A percentile compares a stretch with the other conserved stretches of the same genome.
Evolutionary conservation across 78 protist species (phyloP).

Genomic region (Isochrysis galbana): DNA sequence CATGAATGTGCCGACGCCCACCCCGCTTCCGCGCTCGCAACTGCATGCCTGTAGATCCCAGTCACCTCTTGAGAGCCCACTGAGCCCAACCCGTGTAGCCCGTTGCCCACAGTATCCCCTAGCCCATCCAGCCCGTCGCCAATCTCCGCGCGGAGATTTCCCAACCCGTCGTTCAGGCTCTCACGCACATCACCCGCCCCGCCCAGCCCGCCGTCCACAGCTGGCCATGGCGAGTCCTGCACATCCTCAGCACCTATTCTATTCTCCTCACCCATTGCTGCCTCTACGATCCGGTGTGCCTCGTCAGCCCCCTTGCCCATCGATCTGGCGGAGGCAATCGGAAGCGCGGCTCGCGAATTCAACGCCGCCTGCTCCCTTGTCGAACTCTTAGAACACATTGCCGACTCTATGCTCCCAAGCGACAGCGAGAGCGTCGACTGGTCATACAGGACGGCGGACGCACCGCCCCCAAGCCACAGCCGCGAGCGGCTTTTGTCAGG

Average conservation of each 20-base stretch:
- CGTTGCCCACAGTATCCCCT: too few relatives aligned
- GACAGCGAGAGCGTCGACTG: background rate
- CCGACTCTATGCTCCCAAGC: background rate
- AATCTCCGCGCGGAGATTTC: too few relatives aligned
- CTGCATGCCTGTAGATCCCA: background rate
- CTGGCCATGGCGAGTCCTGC: too few relatives aligned
- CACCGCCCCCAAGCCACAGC: background rate
- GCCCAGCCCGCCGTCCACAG: too few relatives aligned
- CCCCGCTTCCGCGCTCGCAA: background rate
- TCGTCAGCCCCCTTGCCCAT: background rate
- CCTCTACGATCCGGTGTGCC: background rate
- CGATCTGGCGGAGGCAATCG: background rate
- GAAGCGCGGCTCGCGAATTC: too few relatives aligned
- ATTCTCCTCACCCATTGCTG: background rate
- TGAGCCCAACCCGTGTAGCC: too few relatives aligned
- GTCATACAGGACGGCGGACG: background rate
- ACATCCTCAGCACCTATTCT: background rate
- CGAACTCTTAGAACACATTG: background rate
- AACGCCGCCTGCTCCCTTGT: background rate
- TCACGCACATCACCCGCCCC: too few relatives aligned
- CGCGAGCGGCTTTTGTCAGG: background rate
- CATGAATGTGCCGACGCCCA: background rate
- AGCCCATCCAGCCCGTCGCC: too few relatives aligned
- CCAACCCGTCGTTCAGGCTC: too few relatives aligned
- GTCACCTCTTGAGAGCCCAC: too few relatives aligned